phyloP scores from a whole-genome alignment of 2,329 filamentous ascomycete genomes.

The Monosporascus ibericus region DNA sequence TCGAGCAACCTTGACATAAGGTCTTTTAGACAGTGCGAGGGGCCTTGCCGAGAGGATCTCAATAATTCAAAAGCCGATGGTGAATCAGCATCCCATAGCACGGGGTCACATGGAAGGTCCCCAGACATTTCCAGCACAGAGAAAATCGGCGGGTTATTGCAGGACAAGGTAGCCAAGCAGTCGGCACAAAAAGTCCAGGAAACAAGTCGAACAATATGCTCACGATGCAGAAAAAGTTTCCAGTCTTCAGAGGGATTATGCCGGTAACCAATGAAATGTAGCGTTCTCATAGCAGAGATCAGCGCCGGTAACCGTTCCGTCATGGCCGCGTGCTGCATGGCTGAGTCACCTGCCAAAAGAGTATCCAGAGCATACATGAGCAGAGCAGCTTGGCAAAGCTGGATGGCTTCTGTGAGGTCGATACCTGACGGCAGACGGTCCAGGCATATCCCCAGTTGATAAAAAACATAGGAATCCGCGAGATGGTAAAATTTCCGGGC shows the following conservation, averaged over 20 bases:
- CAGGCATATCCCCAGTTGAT: neutral
- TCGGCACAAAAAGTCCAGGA: slow-evolving; percentile 3
- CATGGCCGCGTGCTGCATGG: neutral
- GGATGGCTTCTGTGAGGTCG: neutral
- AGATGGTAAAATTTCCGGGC: slow-evolving; percentile 2
- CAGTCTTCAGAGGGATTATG: slow-evolving; percentile 2
- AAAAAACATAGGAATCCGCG: slow-evolving; percentile 6
- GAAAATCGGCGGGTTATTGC: slow-evolving; percentile 3
- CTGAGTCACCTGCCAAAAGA: slow-evolving; percentile 1
- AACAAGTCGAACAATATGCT: slow-evolving; percentile 3
- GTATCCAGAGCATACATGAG: slow-evolving; percentile 6
- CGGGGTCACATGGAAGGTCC: slow-evolving; percentile 4
- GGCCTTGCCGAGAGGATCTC: neutral
- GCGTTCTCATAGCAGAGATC: slow-evolving; percentile 1
- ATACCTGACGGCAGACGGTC: neutral
- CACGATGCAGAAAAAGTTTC: slow-evolving; percentile 1
- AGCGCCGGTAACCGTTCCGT: slow-evolving; percentile 1
- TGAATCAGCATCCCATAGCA: neutral
- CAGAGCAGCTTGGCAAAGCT: slow-evolving; percentile 6
- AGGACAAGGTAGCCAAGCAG: slow-evolving; percentile 4
- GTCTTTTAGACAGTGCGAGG: neutral
- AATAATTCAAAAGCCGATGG: neutral
- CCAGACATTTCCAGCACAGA: slow-evolving; percentile 5
- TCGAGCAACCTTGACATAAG: neutral
- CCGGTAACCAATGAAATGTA: neutral